Conservation (phyloP, 1,284 basidiomycete species). For the Naganishia liquefaciens region DNA sequence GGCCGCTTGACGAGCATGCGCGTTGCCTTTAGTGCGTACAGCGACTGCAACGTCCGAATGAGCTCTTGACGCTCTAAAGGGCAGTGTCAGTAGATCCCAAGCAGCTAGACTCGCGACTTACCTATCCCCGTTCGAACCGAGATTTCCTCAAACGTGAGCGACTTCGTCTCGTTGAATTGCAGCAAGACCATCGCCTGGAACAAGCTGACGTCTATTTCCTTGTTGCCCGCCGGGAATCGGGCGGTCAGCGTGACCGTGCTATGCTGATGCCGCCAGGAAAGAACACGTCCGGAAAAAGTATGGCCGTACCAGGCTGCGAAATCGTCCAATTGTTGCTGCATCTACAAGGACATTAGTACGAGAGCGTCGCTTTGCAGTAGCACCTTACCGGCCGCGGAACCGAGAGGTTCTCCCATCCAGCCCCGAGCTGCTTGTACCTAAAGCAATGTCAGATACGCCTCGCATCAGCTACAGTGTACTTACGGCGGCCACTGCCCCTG, state of each 20-base stretch:
- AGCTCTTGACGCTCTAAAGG: conserved; percentile 70
- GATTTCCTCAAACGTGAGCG: conserved; percentile 68
- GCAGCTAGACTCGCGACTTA: conserved; percentile 52
- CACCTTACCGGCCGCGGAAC: conserved; percentile 29
- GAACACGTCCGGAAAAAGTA: conserved; percentile 56
- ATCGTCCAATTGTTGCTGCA: conserved; percentile 66
- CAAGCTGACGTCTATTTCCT: conserved; percentile 87
- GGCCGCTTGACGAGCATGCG: conserved; percentile 83
- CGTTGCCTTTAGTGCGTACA: conserved; percentile 70
- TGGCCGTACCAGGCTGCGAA: conserved; percentile 67
- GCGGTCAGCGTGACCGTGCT: conserved; percentile 73
- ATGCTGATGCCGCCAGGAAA: conserved; percentile 80
- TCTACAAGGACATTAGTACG: conserved; percentile 54
- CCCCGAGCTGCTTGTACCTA: conserved; percentile 34
- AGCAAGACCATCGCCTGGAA: conserved; percentile 85
- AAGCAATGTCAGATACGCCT: not conserved
- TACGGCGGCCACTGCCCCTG: conserved; percentile 61
- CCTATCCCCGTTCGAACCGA: conserved; percentile 71
- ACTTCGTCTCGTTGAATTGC: conserved; percentile 75
- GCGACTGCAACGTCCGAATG: conserved; percentile 80
- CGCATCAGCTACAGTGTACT: conserved; percentile 27
- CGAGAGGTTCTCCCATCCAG: conserved; percentile 37
- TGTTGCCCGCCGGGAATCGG: conserved; percentile 67
- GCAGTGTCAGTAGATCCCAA: not conserved
- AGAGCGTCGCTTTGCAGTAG: not conserved